Conservation (phyloP, 352 stramenopile genomes). For the Globisporangium nagaii region DNA sequence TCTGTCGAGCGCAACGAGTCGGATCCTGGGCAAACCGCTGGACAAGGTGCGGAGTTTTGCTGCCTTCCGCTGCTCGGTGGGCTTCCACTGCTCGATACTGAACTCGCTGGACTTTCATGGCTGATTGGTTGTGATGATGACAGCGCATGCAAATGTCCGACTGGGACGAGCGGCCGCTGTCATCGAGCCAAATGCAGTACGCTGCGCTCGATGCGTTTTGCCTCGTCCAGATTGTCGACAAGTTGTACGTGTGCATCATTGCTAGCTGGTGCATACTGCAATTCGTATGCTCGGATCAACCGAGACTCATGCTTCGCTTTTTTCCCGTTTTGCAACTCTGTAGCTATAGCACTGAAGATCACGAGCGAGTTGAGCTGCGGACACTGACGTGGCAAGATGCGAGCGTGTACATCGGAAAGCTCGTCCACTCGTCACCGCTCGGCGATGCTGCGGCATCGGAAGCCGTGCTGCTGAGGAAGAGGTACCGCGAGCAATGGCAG, state of each 20-base stretch:
- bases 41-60: conserved; percentile 73
- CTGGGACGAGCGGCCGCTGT: conserved; percentile 56
- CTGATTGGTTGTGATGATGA: neutral
- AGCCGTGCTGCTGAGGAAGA: conserved; percentile 18
- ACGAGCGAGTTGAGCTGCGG: neutral
- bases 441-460: conserved; percentile 14
- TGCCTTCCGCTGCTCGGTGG: too few species aligned
- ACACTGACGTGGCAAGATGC: conserved; percentile 4
- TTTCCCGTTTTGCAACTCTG: too few species aligned
- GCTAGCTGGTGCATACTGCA: neutral
- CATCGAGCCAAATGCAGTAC: conserved; percentile 41
- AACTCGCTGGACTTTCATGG: too few species aligned
- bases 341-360: neutral
- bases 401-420: conserved; percentile 16
- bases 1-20: conserved; percentile 31
- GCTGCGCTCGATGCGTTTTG: conserved; percentile 61
- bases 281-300: neutral
- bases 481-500: conserved; percentile 32
- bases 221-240: conserved; percentile 51
- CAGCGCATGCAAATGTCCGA: conserved; percentile 68
- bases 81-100: too few species aligned
- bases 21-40: conserved; percentile 48
- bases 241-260: conserved; percentile 26
- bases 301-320: neutral
- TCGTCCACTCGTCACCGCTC: conserved; percentile 25